Percentiles rank a stretch among this genome's conserved stretches.
Evolutionary conservation across 331 rosid species (phyloP).

Genomic region (Prunus yedoensis): DNA sequence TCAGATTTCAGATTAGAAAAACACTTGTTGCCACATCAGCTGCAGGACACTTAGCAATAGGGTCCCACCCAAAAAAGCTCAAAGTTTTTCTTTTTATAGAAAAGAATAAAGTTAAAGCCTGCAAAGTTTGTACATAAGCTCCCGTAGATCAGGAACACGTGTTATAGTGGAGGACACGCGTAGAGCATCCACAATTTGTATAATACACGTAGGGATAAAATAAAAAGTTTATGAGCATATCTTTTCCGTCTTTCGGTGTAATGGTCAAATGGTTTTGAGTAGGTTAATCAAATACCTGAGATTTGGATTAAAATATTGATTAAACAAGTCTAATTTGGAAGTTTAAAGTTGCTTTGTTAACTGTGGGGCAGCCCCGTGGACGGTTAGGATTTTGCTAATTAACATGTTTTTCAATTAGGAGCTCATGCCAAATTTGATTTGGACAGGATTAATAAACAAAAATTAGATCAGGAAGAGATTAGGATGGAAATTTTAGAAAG

Average conservation of each 20-base stretch:
- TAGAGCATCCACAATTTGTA: too few species aligned
- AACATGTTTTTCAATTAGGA: background rate
- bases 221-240: too few species aligned
- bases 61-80: slow-evolving; percentile 2
- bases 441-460: background rate
- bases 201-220: too few species aligned
- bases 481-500: background rate
- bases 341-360: too few species aligned
- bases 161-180: too few species aligned
- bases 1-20: background rate
- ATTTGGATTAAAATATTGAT: too few species aligned
- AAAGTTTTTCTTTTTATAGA: background rate
- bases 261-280: too few species aligned
- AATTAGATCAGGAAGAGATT: slow-evolving; percentile 1
- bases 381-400: slow-evolving; percentile 7
- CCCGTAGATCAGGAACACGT: too few species aligned
- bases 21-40: slow-evolving; percentile 23
- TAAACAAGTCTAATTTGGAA: too few species aligned
- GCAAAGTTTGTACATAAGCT: background rate
- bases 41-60: slow-evolving; percentile 1
- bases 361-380: slow-evolving; percentile 21
- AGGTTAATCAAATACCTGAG: too few species aligned
- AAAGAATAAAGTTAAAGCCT: background rate
- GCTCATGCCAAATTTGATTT: slow-evolving; percentile 12
- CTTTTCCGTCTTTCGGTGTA: too few species aligned